Conservation (phyloP, 2,329 filamentous ascomycete species). For the Xylariaceae sp. region DNA sequence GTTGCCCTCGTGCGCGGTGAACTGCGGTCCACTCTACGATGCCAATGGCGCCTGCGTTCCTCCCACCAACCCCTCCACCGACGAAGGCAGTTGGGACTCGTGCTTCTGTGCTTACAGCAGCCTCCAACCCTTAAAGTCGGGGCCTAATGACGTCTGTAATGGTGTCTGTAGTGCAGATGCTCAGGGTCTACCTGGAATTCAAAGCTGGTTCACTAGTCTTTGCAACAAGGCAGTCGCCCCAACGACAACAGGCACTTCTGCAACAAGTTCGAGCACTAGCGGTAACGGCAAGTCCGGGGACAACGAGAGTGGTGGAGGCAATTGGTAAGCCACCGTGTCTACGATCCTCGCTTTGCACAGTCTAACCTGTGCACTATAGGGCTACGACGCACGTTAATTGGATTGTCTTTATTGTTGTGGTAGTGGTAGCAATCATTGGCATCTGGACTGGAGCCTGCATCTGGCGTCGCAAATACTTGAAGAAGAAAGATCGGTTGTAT, state of each 20-base stretch:
- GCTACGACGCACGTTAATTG: slow-evolving; percentile 75
- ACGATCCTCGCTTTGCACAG: background rate
- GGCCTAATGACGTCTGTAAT: slow-evolving; percentile 67
- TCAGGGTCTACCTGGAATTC: slow-evolving; percentile 63
- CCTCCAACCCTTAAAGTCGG: slow-evolving; percentile 64
- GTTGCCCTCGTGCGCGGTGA: slow-evolving; percentile 67
- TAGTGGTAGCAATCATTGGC: slow-evolving; percentile 71
- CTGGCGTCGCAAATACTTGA: slow-evolving; percentile 76
- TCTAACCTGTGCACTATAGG: slow-evolving; percentile 53
- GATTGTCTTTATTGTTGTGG: slow-evolving; percentile 80
- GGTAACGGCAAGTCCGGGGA: slow-evolving; percentile 36
- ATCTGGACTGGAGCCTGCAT: slow-evolving; percentile 73
- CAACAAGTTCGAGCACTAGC: slow-evolving; percentile 35
- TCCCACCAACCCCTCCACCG: slow-evolving; percentile 55
- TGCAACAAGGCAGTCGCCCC: slow-evolving; percentile 60
- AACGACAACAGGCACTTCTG: slow-evolving; percentile 39
- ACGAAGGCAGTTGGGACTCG: slow-evolving; percentile 61
- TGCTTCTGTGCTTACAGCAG: slow-evolving; percentile 76
- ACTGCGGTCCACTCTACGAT: slow-evolving; percentile 68
- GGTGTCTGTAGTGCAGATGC: slow-evolving; percentile 58
- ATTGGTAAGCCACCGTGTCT: slow-evolving; percentile 51
- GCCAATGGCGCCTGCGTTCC: slow-evolving; percentile 77
- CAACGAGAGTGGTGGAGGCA: slow-evolving; percentile 46
- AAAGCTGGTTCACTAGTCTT: slow-evolving; percentile 73
- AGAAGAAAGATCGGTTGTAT: slow-evolving; percentile 68